These are phyloP conservation scores for Thoreauomyces humboldtii DNA, from an alignment of 192 early-diverging fungal species.

Conservation along the genomic window DNA sequence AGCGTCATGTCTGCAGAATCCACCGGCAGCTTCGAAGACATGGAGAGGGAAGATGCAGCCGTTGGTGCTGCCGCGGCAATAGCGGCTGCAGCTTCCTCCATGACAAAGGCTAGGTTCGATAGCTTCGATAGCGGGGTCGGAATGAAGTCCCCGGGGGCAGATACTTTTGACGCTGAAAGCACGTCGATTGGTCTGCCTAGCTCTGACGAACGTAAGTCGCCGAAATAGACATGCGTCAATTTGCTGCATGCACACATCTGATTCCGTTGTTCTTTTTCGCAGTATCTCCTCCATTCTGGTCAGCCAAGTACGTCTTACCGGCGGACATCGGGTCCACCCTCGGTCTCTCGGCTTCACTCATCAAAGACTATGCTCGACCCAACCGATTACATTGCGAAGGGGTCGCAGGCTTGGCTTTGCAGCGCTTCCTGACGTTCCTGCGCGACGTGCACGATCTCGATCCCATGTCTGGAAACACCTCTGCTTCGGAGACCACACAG, in stretches of 20 bases:
- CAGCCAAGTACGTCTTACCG: slow-evolving; percentile 8
- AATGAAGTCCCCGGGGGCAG: background rate
- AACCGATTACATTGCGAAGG: slow-evolving; percentile 23
- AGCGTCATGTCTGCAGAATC: slow-evolving; percentile 2
- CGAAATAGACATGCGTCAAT: too few species aligned
- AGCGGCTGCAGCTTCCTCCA: too few species aligned
- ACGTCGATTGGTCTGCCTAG: background rate
- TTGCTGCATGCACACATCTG: too few species aligned
- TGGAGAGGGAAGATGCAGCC: background rate
- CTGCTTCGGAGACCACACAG: background rate
- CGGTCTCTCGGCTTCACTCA: slow-evolving; percentile 15
- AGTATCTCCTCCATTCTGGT: background rate
- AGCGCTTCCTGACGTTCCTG: slow-evolving; percentile 50
- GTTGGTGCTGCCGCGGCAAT: too few species aligned
- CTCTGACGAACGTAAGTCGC: background rate
- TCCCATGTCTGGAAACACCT: slow-evolving; percentile 19
- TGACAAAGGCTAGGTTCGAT: background rate
- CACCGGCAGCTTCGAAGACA: background rate
- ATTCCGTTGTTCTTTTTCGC: background rate
- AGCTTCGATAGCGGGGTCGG: slow-evolving; percentile 16
- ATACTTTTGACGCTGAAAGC: background rate
- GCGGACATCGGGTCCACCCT: slow-evolving; percentile 4
- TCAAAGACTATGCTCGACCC: slow-evolving; percentile 16
- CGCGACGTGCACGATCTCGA: slow-evolving; percentile 61
- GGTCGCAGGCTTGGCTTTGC: slow-evolving; percentile 28